Percentiles rank a stretch among this genome's conserved stretches.
Conservation (phyloP, 768 basidiomycete species). For the Leccinellum albellum region DNA sequence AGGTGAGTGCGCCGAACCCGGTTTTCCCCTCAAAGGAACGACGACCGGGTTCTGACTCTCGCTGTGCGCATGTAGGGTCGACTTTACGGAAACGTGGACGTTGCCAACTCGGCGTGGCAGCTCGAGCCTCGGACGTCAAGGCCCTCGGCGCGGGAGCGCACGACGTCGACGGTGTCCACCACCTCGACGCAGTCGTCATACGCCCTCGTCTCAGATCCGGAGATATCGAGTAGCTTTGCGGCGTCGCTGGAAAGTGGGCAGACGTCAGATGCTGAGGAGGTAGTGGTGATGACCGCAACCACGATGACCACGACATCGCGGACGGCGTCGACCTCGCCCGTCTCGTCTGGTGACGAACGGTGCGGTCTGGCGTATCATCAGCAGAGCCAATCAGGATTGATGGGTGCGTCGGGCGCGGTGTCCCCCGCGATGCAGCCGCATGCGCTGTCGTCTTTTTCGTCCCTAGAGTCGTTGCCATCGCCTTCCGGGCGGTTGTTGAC, state of each 20-base stretch:
- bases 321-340: conserved; percentile 45
- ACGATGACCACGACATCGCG: not conserved
- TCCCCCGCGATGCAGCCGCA: conserved; percentile 55
- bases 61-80: conserved; percentile 53
- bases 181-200: conserved; percentile 78
- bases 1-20: conserved; percentile 46
- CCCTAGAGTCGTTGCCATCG: conserved; percentile 50
- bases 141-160: conserved; percentile 61
- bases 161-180: conserved; percentile 71
- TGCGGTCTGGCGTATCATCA: conserved; percentile 13
- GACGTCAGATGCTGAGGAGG: conserved; percentile 69
- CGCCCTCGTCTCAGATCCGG: conserved; percentile 78
- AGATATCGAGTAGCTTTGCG: conserved; percentile 81
- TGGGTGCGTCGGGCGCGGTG: conserved; percentile 46
- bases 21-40: not conserved
- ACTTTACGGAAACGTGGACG: conserved; percentile 67
- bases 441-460: conserved; percentile 71
- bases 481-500: conserved; percentile 68
- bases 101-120: conserved; percentile 69
- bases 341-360: conserved; percentile 54
- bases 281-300: conserved; percentile 18
- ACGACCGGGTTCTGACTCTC: not conserved
- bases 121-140: conserved; percentile 61
- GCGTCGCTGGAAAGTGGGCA: conserved; percentile 75
- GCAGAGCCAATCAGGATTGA: conserved; percentile 2